phyloP scores from a whole-genome alignment of 2,329 filamentous ascomycete species.

The Stagonosporopsis vannaccii region DNA sequence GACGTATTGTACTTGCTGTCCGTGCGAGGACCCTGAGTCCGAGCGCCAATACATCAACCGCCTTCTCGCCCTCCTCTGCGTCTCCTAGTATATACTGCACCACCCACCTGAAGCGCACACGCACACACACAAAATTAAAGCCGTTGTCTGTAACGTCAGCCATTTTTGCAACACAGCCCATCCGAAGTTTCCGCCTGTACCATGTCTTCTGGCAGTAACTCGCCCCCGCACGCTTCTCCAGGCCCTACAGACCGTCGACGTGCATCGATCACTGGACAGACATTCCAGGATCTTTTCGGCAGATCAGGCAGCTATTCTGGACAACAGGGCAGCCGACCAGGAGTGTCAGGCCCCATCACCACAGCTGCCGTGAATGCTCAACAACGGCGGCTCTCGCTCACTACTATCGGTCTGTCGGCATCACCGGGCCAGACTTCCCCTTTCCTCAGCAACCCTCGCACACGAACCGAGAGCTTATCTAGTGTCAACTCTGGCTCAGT shows the following conservation, averaged over 20 bases:
- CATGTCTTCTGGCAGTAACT: conserved; percentile 52
- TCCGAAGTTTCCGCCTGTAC: conserved; percentile 22
- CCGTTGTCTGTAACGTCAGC: neutral
- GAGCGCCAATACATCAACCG: conserved; percentile 33
- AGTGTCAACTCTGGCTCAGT: conserved; percentile 56
- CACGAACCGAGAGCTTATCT: conserved; percentile 57
- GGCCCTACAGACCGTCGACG: conserved; percentile 51
- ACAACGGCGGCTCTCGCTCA: conserved; percentile 58
- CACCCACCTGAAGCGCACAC: neutral
- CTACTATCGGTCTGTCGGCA: conserved; percentile 57
- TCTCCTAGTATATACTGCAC: conserved; percentile 14
- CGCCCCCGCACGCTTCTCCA: conserved; percentile 49
- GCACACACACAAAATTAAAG: conserved; percentile 2
- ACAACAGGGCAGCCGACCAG: conserved; percentile 36
- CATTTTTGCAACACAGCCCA: neutral
- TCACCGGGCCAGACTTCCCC: conserved; percentile 54
- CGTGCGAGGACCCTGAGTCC: conserved; percentile 27
- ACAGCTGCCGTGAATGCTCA: conserved; percentile 59
- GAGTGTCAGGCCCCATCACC: conserved; percentile 56
- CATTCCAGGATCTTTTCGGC: conserved; percentile 58
- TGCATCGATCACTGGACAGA: conserved; percentile 57
- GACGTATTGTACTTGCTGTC: conserved; percentile 30
- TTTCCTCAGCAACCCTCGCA: conserved; percentile 46
- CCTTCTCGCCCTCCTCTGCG: conserved; percentile 23
- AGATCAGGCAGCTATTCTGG: conserved; percentile 46